Evolutionary conservation across 2,329 filamentous ascomycete genomes (phyloP).

Genomic region (Ceratocystis diversiconidia): DNA sequence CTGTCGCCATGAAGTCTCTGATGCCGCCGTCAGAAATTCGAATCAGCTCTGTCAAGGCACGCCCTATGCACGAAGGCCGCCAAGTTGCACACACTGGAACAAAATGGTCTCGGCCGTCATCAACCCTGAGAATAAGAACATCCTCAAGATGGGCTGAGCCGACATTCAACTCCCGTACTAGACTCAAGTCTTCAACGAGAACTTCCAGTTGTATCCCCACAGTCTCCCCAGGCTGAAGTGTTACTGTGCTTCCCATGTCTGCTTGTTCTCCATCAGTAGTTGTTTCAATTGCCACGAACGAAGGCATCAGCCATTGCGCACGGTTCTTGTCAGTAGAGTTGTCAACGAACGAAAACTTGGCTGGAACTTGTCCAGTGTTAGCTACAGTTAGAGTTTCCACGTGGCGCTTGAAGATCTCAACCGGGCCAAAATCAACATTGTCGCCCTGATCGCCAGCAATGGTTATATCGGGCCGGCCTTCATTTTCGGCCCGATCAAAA

Average conservation of each 20-base stretch:
- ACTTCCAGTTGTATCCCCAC: constrained; percentile 54
- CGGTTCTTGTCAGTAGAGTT: constrained; percentile 39
- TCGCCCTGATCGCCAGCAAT: constrained; percentile 60
- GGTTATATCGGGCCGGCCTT: constrained; percentile 67
- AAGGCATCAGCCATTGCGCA: constrained; percentile 56
- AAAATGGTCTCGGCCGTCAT: constrained; percentile 80
- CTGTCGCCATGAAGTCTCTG: constrained; percentile 34
- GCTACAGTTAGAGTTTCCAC: constrained; percentile 65
- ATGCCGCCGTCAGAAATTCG: constrained; percentile 72
- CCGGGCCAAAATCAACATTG: constrained; percentile 63
- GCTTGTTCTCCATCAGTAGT: constrained; percentile 26
- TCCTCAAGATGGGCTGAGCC: constrained; percentile 57
- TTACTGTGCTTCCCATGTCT: constrained; percentile 38
- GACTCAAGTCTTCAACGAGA: constrained; percentile 46
- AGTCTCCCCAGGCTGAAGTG: constrained; percentile 73
- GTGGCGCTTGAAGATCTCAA: constrained; percentile 54
- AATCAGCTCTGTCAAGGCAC: constrained; percentile 78
- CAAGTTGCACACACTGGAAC: constrained; percentile 66
- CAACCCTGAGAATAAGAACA: constrained; percentile 71
- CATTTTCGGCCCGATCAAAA: constrained; percentile 82
- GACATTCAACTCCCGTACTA: constrained; percentile 59
- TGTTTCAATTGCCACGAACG: constrained; percentile 39
- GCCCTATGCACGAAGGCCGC: constrained; percentile 69
- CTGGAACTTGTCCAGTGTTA: constrained; percentile 74
- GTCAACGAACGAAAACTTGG: constrained; percentile 67